Conservation (phyloP, 2,329 filamentous ascomycete genomes). For the Penicillium sp. region DNA sequence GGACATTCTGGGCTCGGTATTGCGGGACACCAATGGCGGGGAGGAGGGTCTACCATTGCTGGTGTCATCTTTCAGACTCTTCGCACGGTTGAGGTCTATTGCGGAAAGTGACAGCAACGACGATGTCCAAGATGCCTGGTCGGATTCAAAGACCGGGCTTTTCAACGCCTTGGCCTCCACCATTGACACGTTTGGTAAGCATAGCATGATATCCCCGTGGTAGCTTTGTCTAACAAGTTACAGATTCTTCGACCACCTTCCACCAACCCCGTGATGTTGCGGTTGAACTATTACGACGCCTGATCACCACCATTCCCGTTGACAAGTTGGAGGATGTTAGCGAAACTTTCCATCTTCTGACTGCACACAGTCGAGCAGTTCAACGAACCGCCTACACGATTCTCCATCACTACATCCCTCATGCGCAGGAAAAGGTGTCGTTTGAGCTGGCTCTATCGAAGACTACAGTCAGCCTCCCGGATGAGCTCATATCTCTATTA, state of each 20-base stretch:
- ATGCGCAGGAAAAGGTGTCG: constrained; percentile 73
- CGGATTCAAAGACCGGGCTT: constrained; percentile 55
- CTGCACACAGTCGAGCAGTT: constrained; percentile 68
- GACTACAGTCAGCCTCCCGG: constrained; percentile 64
- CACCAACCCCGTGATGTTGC: constrained; percentile 70
- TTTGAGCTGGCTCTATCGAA: constrained; percentile 62
- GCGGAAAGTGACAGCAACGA: constrained; percentile 69
- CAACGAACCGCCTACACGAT: constrained; percentile 78
- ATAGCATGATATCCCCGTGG: background rate
- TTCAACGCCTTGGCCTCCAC: constrained; percentile 53
- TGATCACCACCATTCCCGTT: constrained; percentile 62
- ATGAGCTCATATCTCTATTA: constrained; percentile 79
- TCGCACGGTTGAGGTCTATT: constrained; percentile 59
- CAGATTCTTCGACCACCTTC: constrained; percentile 49
- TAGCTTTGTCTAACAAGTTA: constrained; percentile 9
- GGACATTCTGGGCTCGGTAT: constrained; percentile 56
- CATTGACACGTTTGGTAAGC: constrained; percentile 41
- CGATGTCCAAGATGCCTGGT: constrained; percentile 73
- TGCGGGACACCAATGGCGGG: constrained; percentile 50
- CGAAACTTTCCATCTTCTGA: constrained; percentile 71
- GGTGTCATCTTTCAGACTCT: constrained; percentile 69
- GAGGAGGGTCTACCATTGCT: constrained; percentile 59
- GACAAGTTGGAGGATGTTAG: constrained; percentile 60
- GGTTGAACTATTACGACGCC: constrained; percentile 67
- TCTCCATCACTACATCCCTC: constrained; percentile 74